Conservation (phyloP, 305 asterid genomes). For the Fraxinus paxiana region DNA sequence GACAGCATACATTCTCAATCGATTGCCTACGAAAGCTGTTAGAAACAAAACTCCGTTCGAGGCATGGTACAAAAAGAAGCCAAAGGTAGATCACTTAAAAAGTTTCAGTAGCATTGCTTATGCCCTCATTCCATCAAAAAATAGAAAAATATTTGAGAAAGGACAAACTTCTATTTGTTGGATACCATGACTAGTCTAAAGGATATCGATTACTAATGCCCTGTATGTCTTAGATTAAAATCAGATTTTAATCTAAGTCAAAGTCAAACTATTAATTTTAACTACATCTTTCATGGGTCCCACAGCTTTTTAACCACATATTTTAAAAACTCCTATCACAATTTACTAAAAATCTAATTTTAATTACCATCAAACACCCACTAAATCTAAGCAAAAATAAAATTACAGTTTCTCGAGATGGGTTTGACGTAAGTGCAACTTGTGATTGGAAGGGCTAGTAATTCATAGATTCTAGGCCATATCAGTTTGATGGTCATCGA, state of each 20-base stretch:
- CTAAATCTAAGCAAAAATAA: not conserved
- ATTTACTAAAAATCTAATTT: too few relatives aligned
- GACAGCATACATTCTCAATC: not conserved
- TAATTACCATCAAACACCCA: too few relatives aligned
- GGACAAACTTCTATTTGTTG: not conserved
- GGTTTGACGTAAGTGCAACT: not conserved
- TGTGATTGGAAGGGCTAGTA: not conserved
- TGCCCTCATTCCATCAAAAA: not conserved
- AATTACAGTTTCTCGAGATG: not conserved
- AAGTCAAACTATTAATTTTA: too few relatives aligned
- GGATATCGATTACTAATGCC: not conserved
- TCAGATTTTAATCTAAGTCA: too few relatives aligned
- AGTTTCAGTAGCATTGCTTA: slow-evolving; percentile 6
- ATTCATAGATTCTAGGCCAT: not conserved
- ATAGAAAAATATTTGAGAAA: not conserved
- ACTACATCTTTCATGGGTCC: too few relatives aligned
- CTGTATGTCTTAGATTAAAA: too few relatives aligned
- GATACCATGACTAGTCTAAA: not conserved
- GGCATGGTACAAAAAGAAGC: not conserved
- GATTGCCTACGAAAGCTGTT: slow-evolving; percentile 8
- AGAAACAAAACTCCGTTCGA: not conserved
- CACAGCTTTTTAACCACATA: too few relatives aligned
- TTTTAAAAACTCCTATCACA: too few relatives aligned
- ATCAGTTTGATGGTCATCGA: not conserved
- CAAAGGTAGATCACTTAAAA: not conserved